Evolutionary conservation across 352 stramenopile species (phyloP), one percentile per base, ranked within the genome.

Genomic region (Aphanomyces cochlioides): DNA sequence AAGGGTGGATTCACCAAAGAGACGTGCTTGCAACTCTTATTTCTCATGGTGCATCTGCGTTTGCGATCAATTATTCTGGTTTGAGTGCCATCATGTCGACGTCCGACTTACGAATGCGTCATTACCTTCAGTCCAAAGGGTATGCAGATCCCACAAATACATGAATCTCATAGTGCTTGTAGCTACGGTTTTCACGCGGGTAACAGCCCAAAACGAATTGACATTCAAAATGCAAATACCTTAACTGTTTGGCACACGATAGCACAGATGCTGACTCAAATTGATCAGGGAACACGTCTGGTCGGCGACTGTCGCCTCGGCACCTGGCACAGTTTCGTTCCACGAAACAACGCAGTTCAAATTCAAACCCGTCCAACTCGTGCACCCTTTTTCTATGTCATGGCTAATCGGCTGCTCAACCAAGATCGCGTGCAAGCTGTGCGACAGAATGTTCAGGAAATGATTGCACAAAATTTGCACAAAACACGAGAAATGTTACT

Each of bases 401-500:
- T 70, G 19, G 64, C 64, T 40, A 70, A 70, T 43, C 59, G 61
- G 40, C 36, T 70, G n/a, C 47, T 70, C 4, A 15, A 70, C 5
- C 48, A 47, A 1, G 7, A 47, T 38, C 36, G 38, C 37, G 54
- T 70, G 5, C 8, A 48, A 7, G 48, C 64, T 4, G 54, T 56
- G n/a, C 8, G 47, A 15, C 13, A 34, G 2, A 19, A 41, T 21
- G 64, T 53, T 8, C 37, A n/a, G 3, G 17, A 5, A 17, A 21
- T 70, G 40, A n/a, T 70, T 5, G 19, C 12, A 28, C 17, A 41
- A 13, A 47, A 21, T n/a, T 15, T 15, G 8, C 4, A 5, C 2
- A n/a, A 17, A 8, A 60, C 36, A 10, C 47, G 19, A 8, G 15
- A 28, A 7, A 54, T 40, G n/a, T 39, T 70, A 28, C 3, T 61